Percentiles rank a stretch among this genome's conserved stretches.
phyloP scores from a whole-genome alignment of 768 basidiomycete genomes.

The Lenzites betulinus region DNA sequence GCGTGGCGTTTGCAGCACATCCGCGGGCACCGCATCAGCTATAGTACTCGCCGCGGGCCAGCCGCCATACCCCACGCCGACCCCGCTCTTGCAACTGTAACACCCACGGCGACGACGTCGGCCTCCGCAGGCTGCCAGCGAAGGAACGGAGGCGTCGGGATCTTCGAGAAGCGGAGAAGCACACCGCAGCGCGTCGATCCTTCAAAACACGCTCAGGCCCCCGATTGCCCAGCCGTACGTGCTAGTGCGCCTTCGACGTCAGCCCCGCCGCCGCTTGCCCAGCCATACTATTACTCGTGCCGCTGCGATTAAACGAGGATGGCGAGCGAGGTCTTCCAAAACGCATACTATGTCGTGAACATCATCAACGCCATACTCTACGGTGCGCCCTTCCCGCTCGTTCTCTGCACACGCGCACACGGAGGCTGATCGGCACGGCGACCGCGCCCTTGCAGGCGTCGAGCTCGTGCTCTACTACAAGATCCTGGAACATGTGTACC shows the following conservation, averaged over 20 bases:
- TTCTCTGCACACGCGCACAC: neutral
- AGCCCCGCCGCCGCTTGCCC: too few relatives aligned
- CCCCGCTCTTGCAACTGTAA: too few relatives aligned
- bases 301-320: too few relatives aligned
- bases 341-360: conserved; percentile 29
- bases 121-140: neutral
- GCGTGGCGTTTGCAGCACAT: too few relatives aligned
- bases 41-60: too few relatives aligned
- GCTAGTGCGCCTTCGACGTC: neutral
- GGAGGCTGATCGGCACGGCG: neutral
- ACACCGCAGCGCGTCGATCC: neutral
- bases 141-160: neutral
- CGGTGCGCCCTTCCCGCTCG: conserved; percentile 23
- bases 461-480: conserved; percentile 24
- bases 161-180: neutral
- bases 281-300: too few relatives aligned
- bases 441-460: conserved; percentile 13
- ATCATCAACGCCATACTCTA: conserved; percentile 31
- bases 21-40: too few relatives aligned
- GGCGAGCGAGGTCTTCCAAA: conserved; percentile 15
- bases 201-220: neutral
- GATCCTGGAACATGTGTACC: conserved; percentile 12
- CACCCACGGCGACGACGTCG: too few relatives aligned
- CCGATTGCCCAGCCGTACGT: neutral
- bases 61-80: too few relatives aligned